Base-by-base conservation (phyloP, 768 basidiomycete species). In the Lactarius evosmus region DNA sequence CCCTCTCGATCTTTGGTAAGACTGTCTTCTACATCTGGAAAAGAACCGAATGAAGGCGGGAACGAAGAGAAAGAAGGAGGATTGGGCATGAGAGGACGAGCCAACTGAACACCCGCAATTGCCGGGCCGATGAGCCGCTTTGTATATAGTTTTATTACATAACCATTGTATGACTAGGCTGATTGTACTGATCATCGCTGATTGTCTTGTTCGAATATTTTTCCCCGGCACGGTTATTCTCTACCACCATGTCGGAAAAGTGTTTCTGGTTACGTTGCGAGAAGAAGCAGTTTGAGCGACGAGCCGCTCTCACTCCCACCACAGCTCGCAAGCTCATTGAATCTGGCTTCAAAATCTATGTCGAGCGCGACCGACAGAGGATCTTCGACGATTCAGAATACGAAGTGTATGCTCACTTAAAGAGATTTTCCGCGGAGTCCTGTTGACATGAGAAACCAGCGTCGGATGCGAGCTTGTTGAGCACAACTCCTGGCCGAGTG, bases 361-460 rank as follows among this genome's bases (percentile, higher is more conserved):
- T 98, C 62, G 97, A 99, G 78, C 85, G 92, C 67, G 96, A 98
- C 74, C 81, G 88, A 57, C 91, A 98, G 76, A 82, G 97, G 69
- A 97, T 96, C 70, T 99, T 98, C 76, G 85, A 91, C 68, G 94
- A 98, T 73, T 78, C 82, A 49, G 96, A 98, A 78, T 99, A 90
- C 75, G 91, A 94, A 77, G 84, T 82, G 96, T 98, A 79, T 73
- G 93, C 81, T 38, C 32, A 63, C 33, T 58, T 49, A 27, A 16
- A 53, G n/a, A 17, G 22, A 55, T 54, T 38, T 19, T 40, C 58
- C 51, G 59, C 41, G 44, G 17, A 54, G 52, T 46, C 56, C 25
- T 55, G 62, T 63, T 66, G 51, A 50, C 66, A 49, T 33, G 29
- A 50, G 53, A 8, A 17, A 60, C 29, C 65, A 98, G 97, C 60